phyloP scores from a whole-genome alignment of 495 filamentous ascomycete species.

The Barbatosphaeria neglecta region DNA sequence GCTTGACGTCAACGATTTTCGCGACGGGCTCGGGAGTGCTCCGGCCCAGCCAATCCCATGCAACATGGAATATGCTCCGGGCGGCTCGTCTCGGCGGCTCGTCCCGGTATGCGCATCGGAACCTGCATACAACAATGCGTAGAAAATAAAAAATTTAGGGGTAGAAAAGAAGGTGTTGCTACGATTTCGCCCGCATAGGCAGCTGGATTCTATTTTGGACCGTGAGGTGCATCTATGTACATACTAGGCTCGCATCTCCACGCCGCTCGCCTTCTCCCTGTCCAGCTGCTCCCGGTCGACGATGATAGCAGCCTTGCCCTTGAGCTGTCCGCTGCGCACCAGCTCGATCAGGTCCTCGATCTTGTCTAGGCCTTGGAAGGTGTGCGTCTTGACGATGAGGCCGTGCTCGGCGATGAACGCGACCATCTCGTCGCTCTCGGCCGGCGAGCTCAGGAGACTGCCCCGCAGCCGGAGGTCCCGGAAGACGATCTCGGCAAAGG shows the following conservation, averaged over 20 bases:
- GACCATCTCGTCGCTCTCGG: conserved; percentile 40
- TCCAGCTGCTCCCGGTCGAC: conserved; percentile 26
- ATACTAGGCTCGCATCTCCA: conserved; percentile 1
- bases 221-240: background rate
- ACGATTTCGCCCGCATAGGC: too few species aligned
- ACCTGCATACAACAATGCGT: too few species aligned
- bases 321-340: conserved; percentile 37
- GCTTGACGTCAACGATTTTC: background rate
- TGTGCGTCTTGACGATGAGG: conserved; percentile 37
- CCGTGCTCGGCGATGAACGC: conserved; percentile 36
- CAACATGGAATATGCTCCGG: too few species aligned
- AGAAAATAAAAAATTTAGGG: too few species aligned
- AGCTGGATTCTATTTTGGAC: too few species aligned
- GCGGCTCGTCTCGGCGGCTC: background rate
- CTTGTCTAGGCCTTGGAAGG: conserved; percentile 41
- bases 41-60: too few species aligned
- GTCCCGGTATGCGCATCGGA: background rate
- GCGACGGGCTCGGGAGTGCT: too few species aligned
- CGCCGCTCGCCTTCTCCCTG: conserved; percentile 10
- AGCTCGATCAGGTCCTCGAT: conserved; percentile 36
- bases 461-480: conserved; percentile 42
- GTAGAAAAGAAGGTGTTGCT: too few species aligned
- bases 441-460: conserved; percentile 30
- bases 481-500: conserved; percentile 42
- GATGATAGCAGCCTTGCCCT: conserved; percentile 43